Base-by-base conservation (phyloP, 805 yeast species). In the Schwanniomyces vanrijiae region DNA sequence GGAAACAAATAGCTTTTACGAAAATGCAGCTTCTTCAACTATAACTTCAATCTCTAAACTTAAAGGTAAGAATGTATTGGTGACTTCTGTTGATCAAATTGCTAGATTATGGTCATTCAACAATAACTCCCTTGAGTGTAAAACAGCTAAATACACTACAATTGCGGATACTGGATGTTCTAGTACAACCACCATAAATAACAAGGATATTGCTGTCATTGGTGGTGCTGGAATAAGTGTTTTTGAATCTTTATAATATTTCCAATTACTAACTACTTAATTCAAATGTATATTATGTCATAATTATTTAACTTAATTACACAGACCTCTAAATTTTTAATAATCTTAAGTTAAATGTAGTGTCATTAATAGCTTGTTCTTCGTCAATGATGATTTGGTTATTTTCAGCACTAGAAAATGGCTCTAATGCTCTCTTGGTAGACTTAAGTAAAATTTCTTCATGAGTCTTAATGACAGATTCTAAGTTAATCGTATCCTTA, bases 141-240 rank as follows among this genome's bases (percentile, higher is more conserved):
- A 48, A 2, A 73, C 75, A 7, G 69, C 77, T 0, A 62, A 62
- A 39, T 88, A 86, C 62, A 88, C 96, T 1, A 84, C 96, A 0
- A 81, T 90, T 29, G 96, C 97, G 0, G 99, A 92, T 58, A 89
- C 97, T 0, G 97, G 96, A 0, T 83, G 90, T 40, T 65, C 83
- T 24, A 88, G 75, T 43, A 53, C 75, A 2, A 52, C 62, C 0
- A 52, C 62, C 1, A 51, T 55, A 4, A 60, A 62, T 9, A 68
- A 65, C 1, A 45, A 51, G 3, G 56, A 62, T 2, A 45, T 76
- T 24, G 69, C 75, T 1, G 60, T 85, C 2, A 66, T 88, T 29
- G 96, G 92, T 9, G 97, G 97, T 11, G 86, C 91, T 2, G 97
- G 97, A 2, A 55, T 88, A n/a, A 81, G 89, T 37, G 52, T 72